These are phyloP conservation scores for Argentina anserina DNA, from an alignment of 306 rosid genomes.

Conservation along the genomic window DNA sequence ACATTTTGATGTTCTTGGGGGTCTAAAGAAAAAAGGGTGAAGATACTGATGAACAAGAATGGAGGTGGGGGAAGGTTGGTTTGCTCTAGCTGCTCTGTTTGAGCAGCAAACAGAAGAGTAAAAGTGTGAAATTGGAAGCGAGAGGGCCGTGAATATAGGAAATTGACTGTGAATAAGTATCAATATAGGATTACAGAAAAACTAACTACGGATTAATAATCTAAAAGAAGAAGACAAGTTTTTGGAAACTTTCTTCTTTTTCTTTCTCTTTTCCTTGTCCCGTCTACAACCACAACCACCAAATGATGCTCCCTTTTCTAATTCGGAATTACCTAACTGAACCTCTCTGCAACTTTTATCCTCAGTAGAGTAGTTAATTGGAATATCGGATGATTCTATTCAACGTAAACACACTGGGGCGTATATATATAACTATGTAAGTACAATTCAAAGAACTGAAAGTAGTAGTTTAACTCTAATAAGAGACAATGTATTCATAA, in stretches of 20 bases:
- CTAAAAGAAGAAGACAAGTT: constrained; percentile 31
- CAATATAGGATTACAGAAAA: constrained; percentile 22
- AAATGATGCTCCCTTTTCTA: constrained; percentile 1
- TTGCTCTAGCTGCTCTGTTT: constrained; percentile 10
- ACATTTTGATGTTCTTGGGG: constrained; percentile 35
- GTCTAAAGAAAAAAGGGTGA: constrained; percentile 1
- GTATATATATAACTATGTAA: too few species aligned
- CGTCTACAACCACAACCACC: constrained; percentile 35
- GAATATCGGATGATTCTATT: too few species aligned
- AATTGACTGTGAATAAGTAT: constrained; percentile 41
- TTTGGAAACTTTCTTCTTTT: constrained; percentile 35
- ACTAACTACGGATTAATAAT: constrained; percentile 16
- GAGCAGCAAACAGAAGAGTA: constrained; percentile 26
- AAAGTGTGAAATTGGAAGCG: constrained; percentile 30
- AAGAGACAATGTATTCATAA: too few species aligned
- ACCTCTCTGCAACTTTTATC: neutral
- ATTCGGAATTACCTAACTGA: constrained; percentile 16
- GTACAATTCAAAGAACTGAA: too few species aligned
- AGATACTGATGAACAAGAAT: constrained; percentile 14
- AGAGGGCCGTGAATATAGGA: constrained; percentile 93
- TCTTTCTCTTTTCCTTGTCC: constrained; percentile 27
- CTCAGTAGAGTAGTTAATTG: too few species aligned
- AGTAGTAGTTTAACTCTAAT: too few species aligned
- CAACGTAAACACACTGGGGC: too few species aligned
- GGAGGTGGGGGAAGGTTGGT: constrained; percentile 26